Base-by-base conservation (phyloP, 73 alveolate species). In the Blepharisma stoltei region DNA sequence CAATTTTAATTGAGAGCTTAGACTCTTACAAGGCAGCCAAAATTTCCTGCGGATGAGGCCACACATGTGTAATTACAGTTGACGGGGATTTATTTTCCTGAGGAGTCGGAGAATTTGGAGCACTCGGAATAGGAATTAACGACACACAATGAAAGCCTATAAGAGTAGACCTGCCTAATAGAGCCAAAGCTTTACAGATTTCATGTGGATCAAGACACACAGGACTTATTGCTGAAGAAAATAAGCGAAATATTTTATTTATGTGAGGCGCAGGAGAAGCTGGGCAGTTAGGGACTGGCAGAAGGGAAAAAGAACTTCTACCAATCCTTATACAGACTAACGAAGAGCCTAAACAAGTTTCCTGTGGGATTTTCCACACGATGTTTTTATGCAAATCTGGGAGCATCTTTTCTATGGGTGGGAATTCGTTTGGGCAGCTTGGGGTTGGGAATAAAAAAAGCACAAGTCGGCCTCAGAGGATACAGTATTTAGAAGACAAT, bases 41-140 rank as follows among this genome's bases (percentile, higher is more conserved):
- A 77, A 80, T 94, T 7, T 71, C 97, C 0, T 94, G 98, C 70
- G 97, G 99, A 8, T 86, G 90, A 83, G 93, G 83, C 49, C 99
- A 94, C 83, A 69, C 97, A 49, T 89, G 90, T 47, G 95, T 94
- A 8, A 70, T 94, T 18, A 83, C 92, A 11, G 76, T 53, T 23
- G 91, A 92, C 46, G 99, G 99, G 8, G 88, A 81, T 21, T 88
- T 90, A 11, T 92, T 82, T 82, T 80, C 94, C 18, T 94, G 99
- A 97, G 99, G 99, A 0, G 71, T 85, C 54, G 89, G 86, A 25
- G 89, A 88, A 25, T 94, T 79, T 53, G 91, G 91, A 43, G 84
- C 84, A 45, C 54, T 87, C 14, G 93, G 93, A 6, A 6, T 14
- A 6, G 90, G 93, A 11, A 68, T 68, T 32, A 52, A 43, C 47